Percentiles rank a stretch among this genome's conserved stretches.
Conservation (phyloP, 352 stramenopile genomes). For the Blastocystis sp. region DNA sequence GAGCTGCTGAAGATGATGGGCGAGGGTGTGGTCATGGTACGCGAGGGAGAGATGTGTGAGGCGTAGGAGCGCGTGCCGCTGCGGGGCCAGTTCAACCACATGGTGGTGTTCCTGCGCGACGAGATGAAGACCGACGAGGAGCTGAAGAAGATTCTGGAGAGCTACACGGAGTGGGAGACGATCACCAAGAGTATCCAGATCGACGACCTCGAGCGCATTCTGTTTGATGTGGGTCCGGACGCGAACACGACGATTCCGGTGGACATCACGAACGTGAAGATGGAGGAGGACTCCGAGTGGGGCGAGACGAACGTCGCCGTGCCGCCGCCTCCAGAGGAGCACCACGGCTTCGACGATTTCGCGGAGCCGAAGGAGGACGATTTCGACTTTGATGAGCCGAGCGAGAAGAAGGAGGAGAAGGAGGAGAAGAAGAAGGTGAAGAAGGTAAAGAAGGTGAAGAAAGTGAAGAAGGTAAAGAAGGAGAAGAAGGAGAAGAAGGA, state of each 20-base stretch:
- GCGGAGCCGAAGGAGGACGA: conserved; percentile 4
- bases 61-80: conserved; percentile 33
- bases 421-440: conserved; percentile 67
- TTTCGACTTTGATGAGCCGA: neutral
- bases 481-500: conserved; percentile 34
- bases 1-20: conserved; percentile 5
- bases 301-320: neutral
- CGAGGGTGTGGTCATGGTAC: conserved; percentile 38
- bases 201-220: conserved; percentile 40
- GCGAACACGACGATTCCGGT: conserved; percentile 30
- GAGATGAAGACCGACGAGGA: neutral
- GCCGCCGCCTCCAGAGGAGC: neutral
- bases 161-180: neutral
- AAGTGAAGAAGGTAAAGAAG: conserved; percentile 73
- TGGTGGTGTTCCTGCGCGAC: conserved; percentile 54
- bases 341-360: conserved; percentile 46
- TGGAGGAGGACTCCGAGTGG: conserved; percentile 15
- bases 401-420: conserved; percentile 29
- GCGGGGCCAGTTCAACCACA: conserved; percentile 61
- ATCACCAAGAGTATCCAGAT: neutral
- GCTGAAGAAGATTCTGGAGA: conserved; percentile 14
- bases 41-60: neutral
- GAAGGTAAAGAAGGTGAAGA: conserved; percentile 74
- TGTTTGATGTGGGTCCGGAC: conserved; percentile 42
- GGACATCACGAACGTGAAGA: conserved; percentile 33